A percentile compares a stretch with the other conserved stretches of the same genome.
Conservation (phyloP, 2,329 filamentous ascomycete species). For the Colletotrichum sp. region DNA sequence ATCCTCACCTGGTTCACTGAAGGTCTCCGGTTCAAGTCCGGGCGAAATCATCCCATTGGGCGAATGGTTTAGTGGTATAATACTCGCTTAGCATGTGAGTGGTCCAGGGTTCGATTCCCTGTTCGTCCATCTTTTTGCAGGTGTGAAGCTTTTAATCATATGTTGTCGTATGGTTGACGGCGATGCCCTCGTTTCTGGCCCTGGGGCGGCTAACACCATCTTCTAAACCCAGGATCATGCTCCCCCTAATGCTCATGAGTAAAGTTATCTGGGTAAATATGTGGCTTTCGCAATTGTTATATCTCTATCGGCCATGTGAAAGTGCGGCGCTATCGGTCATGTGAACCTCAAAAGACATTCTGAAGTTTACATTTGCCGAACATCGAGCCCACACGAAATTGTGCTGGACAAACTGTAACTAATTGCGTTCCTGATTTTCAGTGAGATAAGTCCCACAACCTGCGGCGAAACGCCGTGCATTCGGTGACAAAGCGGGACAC, state of each 20-base stretch:
- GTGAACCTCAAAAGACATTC: fast-evolving
- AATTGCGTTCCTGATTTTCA: not conserved
- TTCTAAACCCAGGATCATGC: too few relatives aligned
- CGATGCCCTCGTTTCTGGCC: not conserved
- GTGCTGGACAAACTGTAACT: not conserved
- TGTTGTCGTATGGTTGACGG: not conserved
- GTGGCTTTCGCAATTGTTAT: not conserved
- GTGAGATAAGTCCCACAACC: not conserved
- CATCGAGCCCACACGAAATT: not conserved
- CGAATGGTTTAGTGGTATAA: constrained; percentile 21
- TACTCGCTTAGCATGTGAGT: constrained; percentile 21
- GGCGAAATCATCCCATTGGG: constrained; percentile 6
- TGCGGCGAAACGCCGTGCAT: not conserved
- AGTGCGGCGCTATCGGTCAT: fast-evolving
- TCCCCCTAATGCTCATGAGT: too few relatives aligned
- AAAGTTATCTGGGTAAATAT: too few relatives aligned
- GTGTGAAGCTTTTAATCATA: not conserved
- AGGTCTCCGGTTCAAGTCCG: constrained; percentile 22
- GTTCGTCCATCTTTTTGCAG: constrained; percentile 14
- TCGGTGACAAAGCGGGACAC: not conserved
- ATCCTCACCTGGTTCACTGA: constrained; percentile 2
- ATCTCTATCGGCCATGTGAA: not conserved
- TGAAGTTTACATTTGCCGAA: not conserved
- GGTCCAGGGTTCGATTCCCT: constrained; percentile 20
- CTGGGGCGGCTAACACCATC: too few relatives aligned